These are phyloP conservation scores for Ceratocystis huliohia DNA, from an alignment of 2,329 filamentous ascomycete genomes.

Conservation along the genomic window DNA sequence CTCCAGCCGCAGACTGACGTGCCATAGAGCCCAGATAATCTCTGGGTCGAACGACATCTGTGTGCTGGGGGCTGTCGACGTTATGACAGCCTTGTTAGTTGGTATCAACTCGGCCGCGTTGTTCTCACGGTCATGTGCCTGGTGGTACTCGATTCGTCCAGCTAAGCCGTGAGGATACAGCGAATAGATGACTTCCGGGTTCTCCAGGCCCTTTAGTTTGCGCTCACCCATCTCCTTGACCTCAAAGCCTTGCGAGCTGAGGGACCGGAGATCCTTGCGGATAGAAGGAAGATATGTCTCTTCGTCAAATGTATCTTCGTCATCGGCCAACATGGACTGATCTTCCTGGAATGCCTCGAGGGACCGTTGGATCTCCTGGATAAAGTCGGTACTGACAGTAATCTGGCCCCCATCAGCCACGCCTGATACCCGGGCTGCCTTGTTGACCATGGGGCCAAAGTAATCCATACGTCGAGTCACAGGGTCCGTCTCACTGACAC, in stretches of 20 bases:
- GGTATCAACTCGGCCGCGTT: constrained; percentile 36
- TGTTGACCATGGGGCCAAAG: constrained; percentile 98
- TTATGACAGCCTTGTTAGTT: constrained; percentile 33
- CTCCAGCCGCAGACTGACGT: constrained; percentile 75
- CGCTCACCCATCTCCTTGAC: constrained; percentile 93
- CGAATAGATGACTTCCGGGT: constrained; percentile 88
- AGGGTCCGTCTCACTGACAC: constrained; percentile 88
- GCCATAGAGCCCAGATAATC: constrained; percentile 80
- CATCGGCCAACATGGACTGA: neutral
- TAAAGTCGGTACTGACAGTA: constrained; percentile 92
- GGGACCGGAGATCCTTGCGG: constrained; percentile 70
- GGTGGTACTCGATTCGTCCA: constrained; percentile 61
- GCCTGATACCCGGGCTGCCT: constrained; percentile 81
- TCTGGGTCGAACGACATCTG: constrained; percentile 69
- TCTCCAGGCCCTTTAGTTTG: constrained; percentile 93
- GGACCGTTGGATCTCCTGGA: constrained; percentile 85
- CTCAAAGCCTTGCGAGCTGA: constrained; percentile 87
- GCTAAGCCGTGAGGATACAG: constrained; percentile 85
- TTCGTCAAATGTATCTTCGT: constrained; percentile 61
- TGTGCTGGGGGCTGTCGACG: constrained; percentile 38
- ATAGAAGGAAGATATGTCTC: constrained; percentile 65
- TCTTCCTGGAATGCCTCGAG: constrained; percentile 62
- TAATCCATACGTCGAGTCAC: constrained; percentile 98
- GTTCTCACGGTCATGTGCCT: constrained; percentile 25
- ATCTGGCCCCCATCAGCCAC: constrained; percentile 96